Conservation (phyloP, 2,329 filamentous ascomycete genomes). For the Fusarium sp. region DNA sequence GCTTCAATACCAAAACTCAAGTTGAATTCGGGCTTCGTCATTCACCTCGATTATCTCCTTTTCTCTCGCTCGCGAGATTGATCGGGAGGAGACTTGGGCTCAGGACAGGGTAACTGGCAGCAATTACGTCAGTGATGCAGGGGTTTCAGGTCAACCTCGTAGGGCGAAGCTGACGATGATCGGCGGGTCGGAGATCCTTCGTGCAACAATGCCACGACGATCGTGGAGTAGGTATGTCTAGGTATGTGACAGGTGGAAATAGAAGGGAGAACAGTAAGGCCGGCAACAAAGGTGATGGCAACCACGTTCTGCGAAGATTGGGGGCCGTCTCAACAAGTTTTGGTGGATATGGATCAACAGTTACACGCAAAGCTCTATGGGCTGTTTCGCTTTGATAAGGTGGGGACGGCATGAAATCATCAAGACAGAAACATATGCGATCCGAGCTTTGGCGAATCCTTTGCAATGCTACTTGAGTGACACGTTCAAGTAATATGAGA, state of each 20-base stretch:
- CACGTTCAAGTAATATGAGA: not conserved
- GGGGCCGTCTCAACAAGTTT: too few species aligned
- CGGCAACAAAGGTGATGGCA: not conserved
- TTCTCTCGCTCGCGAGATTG: not conserved
- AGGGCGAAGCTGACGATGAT: slow-evolving; percentile 3
- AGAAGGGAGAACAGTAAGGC: not conserved
- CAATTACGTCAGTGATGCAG: not conserved
- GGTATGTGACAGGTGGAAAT: not conserved
- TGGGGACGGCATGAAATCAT: slow-evolving; percentile 1
- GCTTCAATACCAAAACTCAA: not conserved
- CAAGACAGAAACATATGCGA: not conserved
- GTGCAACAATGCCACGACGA: not conserved
- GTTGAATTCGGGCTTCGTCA: not conserved
- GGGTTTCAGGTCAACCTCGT: not conserved
- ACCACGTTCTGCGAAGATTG: not conserved
- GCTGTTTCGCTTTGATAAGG: not conserved
- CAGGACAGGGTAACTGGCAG: not conserved
- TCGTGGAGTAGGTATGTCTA: not conserved
- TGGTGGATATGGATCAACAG: not conserved
- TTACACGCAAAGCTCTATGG: not conserved
- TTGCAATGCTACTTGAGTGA: not conserved
- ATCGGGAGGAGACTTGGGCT: not conserved
- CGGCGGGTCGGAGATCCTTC: slow-evolving; percentile 2
- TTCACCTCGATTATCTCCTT: not conserved
- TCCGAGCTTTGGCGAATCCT: slow-evolving; percentile 2